Conservation (phyloP, 2,329 filamentous ascomycete genomes). For the Hortaea sp. region DNA sequence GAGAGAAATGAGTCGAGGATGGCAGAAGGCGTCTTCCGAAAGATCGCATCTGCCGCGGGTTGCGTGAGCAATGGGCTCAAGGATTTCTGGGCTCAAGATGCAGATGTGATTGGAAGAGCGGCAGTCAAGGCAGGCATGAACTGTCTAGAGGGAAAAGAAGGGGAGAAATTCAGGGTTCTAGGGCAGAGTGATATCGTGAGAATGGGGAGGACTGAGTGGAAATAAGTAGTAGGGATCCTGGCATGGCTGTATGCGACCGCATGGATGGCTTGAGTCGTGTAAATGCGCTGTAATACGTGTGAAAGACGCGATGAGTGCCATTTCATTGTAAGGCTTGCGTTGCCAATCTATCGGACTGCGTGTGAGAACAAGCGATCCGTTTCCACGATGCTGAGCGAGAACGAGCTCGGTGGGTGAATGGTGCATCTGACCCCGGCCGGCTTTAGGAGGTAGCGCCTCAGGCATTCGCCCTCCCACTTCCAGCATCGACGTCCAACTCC, state of each 20-base stretch:
- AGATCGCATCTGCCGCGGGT: conserved; percentile 47
- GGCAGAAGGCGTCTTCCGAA: conserved; percentile 47
- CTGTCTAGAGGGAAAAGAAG: conserved; percentile 43
- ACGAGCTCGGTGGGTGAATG: background rate
- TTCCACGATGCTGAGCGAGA: background rate
- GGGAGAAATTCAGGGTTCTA: conserved; percentile 53
- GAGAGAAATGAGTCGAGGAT: conserved; percentile 44
- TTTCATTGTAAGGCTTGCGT: too few species aligned
- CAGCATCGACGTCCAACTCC: too few species aligned
- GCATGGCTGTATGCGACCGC: background rate
- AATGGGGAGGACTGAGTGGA: conserved; percentile 49
- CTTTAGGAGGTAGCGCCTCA: too few species aligned
- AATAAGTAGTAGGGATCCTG: conserved; percentile 1
- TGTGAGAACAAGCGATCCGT: too few species aligned
- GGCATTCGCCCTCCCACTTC: too few species aligned
- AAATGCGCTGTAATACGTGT: too few species aligned
- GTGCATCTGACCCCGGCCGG: background rate
- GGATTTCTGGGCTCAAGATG: conserved; percentile 64
- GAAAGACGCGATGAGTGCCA: too few species aligned
- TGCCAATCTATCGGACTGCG: too few species aligned
- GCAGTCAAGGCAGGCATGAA: conserved; percentile 50
- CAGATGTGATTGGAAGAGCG: conserved; percentile 59
- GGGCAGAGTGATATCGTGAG: conserved; percentile 53
- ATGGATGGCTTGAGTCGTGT: too few species aligned
- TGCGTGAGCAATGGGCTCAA: conserved; percentile 43